A percentile compares a stretch with the other conserved stretches of the same genome.
phyloP scores from a whole-genome alignment of 108 stramenopile species.

The Poteriospumella lacustris region DNA sequence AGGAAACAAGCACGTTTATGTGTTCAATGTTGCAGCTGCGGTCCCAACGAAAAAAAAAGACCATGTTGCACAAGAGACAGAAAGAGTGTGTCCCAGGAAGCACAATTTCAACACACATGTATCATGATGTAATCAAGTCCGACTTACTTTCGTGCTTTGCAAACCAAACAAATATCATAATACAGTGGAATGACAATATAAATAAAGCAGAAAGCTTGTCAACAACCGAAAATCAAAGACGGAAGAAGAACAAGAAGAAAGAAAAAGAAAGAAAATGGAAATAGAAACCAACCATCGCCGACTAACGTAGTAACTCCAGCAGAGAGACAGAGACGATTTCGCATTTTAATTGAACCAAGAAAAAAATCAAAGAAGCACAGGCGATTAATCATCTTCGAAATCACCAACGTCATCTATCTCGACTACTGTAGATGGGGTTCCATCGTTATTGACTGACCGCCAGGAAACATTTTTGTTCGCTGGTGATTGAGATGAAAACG shows the following conservation, averaged over 20 bases:
- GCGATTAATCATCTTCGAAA: background rate
- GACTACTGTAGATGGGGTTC: background rate
- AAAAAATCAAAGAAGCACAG: background rate
- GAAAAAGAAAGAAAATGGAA: background rate
- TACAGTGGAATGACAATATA: background rate
- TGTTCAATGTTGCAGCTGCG: background rate
- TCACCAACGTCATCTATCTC: background rate
- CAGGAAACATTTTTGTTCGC: background rate
- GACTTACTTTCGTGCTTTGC: background rate
- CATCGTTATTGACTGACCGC: background rate
- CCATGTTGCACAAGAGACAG: background rate
- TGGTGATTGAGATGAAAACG: background rate
- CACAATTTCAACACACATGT: background rate
- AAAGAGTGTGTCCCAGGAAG: background rate
- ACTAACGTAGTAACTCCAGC: background rate
- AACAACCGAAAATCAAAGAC: background rate
- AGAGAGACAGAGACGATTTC: background rate
- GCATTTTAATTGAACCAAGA: background rate
- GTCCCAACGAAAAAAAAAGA: background rate
- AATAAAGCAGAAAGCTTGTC: background rate
- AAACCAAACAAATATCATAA: background rate
- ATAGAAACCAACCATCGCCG: background rate
- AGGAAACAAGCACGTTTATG: too few species aligned
- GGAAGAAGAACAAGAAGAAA: background rate
- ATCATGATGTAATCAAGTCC: background rate